Conservation (phyloP, 345 rosid genomes). For the Populus deltoides region DNA sequence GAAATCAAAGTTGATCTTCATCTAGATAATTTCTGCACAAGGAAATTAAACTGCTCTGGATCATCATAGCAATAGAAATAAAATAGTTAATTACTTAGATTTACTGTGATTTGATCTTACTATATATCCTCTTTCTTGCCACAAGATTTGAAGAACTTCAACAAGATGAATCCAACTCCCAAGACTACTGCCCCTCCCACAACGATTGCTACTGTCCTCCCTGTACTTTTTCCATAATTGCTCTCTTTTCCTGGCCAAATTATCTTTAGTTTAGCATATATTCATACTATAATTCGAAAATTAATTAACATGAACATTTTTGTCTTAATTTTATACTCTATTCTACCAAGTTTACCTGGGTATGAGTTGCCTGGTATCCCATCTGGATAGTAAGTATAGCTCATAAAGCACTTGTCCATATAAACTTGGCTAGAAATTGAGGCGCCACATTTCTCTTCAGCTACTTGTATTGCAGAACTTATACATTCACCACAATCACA, state of each 20-base stretch:
- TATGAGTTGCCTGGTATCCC: constrained; percentile 24
- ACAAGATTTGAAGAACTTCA: constrained; percentile 21
- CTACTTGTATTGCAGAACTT: constrained; percentile 41
- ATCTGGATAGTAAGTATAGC: constrained; percentile 41
- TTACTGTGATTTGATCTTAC: constrained; percentile 1
- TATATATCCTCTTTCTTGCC: constrained; percentile 44
- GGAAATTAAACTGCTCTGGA: too few relatives aligned
- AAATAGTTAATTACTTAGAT: too few relatives aligned
- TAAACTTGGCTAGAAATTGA: constrained; percentile 56
- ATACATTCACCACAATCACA: constrained; percentile 70
- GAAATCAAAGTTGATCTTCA: too few relatives aligned
- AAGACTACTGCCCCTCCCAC: constrained; percentile 66
- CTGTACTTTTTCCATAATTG: background rate
- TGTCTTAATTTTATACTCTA: too few relatives aligned
- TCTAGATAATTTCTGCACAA: too few relatives aligned
- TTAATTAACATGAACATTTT: too few relatives aligned
- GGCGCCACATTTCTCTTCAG: constrained; percentile 42
- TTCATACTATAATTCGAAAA: too few relatives aligned
- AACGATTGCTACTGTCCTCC: constrained; percentile 54
- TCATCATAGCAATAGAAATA: too few relatives aligned
- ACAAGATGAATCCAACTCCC: constrained; percentile 34
- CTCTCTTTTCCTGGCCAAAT: background rate
- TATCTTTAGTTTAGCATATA: background rate
- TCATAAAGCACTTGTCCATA: constrained; percentile 50
- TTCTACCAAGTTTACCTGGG: constrained; percentile 18